Evolutionary conservation across 1,139 yeast genomes (phyloP).

Genomic region (Blastobotrys raffinosifermentans): DNA sequence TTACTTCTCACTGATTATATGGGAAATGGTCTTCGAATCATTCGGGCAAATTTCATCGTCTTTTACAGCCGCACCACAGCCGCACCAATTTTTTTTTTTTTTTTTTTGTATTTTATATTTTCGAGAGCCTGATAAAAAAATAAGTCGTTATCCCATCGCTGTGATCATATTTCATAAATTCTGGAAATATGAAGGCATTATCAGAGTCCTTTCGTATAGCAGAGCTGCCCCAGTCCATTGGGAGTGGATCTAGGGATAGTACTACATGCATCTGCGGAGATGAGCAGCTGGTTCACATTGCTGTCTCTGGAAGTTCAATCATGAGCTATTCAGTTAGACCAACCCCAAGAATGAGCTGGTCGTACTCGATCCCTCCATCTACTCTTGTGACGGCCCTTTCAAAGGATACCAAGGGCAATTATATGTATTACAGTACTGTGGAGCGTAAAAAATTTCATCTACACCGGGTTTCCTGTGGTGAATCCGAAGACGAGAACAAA

Average conservation of each 20-base stretch:
- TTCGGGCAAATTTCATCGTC: too few relatives aligned
- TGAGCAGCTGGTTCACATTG: constrained; percentile 39
- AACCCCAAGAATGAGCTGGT: constrained; percentile 73
- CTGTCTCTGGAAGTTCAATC: constrained; percentile 71
- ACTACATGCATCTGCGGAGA: constrained; percentile 10
- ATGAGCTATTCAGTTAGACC: constrained; percentile 70
- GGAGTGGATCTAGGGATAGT: constrained; percentile 10
- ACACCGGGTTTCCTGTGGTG: constrained; percentile 14
- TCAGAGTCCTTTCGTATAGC: constrained; percentile 31
- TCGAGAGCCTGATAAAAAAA: too few relatives aligned
- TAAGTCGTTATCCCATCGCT: too few relatives aligned
- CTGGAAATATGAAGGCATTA: constrained; percentile 9
- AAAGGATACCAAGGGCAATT: constrained; percentile 9
- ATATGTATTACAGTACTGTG: constrained; percentile 16
- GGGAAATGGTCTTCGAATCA: not conserved
- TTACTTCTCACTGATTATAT: not conserved
- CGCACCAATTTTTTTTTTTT: not conserved
- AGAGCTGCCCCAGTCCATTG: constrained; percentile 26
- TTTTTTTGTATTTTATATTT: not conserved
- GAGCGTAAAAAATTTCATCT: constrained; percentile 27
- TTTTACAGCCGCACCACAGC: not conserved
- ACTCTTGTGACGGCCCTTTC: constrained; percentile 37
- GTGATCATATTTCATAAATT: not conserved
- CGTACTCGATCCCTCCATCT: constrained; percentile 63
- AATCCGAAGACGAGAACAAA: constrained; percentile 11